Conservation (phyloP, 2,329 filamentous ascomycete genomes). For the Claviceps africana region DNA sequence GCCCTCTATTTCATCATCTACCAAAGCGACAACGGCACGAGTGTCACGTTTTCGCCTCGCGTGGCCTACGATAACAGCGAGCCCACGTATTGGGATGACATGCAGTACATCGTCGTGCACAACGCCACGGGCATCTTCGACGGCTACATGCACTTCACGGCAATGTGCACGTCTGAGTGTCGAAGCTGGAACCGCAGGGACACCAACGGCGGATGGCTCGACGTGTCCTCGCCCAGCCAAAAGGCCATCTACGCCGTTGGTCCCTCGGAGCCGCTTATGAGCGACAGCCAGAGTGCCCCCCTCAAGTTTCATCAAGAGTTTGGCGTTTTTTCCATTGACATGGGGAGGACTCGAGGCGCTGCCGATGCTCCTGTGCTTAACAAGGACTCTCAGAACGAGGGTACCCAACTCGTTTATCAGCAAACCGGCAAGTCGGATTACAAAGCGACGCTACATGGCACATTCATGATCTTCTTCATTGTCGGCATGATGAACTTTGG, state of each 20-base stretch:
- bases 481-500: constrained; percentile 43
- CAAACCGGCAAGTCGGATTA: constrained; percentile 21
- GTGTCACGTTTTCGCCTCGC: constrained; percentile 43
- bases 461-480: constrained; percentile 42
- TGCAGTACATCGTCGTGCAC: constrained; percentile 28
- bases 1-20: constrained; percentile 43
- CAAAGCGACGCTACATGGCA: constrained; percentile 29
- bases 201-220: constrained; percentile 27
- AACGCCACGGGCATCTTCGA: constrained; percentile 33
- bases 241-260: constrained; percentile 44
- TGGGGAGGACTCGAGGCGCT: constrained; percentile 34
- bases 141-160: constrained; percentile 34
- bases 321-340: constrained; percentile 41
- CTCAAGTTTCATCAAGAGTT: constrained; percentile 39
- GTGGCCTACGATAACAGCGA: constrained; percentile 36
- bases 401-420: constrained; percentile 19
- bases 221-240: constrained; percentile 32
- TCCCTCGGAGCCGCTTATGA: constrained; percentile 27
- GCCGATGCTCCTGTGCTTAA: constrained; percentile 27
- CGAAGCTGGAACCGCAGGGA: constrained; percentile 29
- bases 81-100: constrained; percentile 30
- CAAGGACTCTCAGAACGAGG: constrained; percentile 19
- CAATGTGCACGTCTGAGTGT: constrained; percentile 36
- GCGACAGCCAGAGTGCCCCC: constrained; percentile 27
- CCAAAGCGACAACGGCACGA: constrained; percentile 27